Base-by-base conservation (phyloP, 371 early-diverging fungal species). In the Mortierella sp. region DNA sequence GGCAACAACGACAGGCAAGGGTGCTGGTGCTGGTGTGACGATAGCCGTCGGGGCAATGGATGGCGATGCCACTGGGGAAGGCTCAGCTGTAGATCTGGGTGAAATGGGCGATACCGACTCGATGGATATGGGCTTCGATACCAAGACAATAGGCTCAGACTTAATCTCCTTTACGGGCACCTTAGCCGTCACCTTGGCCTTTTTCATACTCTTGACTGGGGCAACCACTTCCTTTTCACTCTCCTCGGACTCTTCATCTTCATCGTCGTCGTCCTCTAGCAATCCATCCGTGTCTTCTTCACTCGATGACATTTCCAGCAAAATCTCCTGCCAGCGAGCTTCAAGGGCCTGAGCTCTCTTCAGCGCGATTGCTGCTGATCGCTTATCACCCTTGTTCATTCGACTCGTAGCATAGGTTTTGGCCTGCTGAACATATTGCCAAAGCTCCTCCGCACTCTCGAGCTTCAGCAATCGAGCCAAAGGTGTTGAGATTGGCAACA, bases 341-440 rank as follows among this genome's bases (percentile, higher is more conserved):
- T 77, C 77, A 7, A 77, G 58, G 12, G 77, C 72, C 26, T 77
- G 77, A 1, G 66, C 68, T n/a, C 77, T 68, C 63, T 77, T 77
- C 55, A 77, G 47, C 3, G 77, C 77, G n/a, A 77, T 77, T 1
- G 77, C 68, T 1, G 77, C 77, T 0, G 77, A 77, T 12, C 77
- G 77, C 66, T 77, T 77, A 57, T 77, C 77, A 19, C 77, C 77
- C 64, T 77, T 77, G 62, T 72, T 77, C 77, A 77, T 77, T 15
- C 72, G 72, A 14, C 66, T 66, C 25, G 72, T 62, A 0, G 77
- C 77, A 53, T 77, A 77, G 28, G 68, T 72, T 69, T 77, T 77
- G 52, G 77, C 77, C 58, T 77, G 77, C 18, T 72, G 72, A 19
- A 77, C 72, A 59, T 77, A 77, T n/a, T 45, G 63, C 77, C 77